Base-by-base conservation (phyloP, 306 rosid genomes). In the Dryas octopetala region DNA sequence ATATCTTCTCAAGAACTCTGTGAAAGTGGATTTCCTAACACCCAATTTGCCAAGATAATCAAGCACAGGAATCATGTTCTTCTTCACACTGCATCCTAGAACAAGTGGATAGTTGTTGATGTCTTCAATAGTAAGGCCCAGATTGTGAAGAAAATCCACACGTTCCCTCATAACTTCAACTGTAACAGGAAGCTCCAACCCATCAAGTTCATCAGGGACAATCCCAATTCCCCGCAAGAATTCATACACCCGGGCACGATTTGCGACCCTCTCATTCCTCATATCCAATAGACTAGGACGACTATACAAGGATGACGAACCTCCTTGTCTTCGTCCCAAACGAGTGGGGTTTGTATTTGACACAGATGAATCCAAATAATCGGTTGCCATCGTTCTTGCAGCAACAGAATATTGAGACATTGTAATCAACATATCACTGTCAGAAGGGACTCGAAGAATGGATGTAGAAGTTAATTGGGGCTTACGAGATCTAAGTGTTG, bases 31-130 rank as follows among this genome's bases (percentile, higher is more conserved):
- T 81, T 90, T 86, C 87, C 99, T 86, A 52, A 96, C 96, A 63
- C 99, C 97, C 80, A 96, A 86, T 78, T 90, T 92, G 48, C 99
- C 99, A 63, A 96, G 99, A 76, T 90, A 92, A 85, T 89, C 98
- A 43, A 96, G 93, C 82, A 96, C 99, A n/a, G 98, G 99, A 76
- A 96, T 80, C 98, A 96, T 92, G 79, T 96, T 96, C 82, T 92
- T 96, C 87, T 96, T 96, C n/a, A 96, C 93, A 23, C 99, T 96
- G 66, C 98, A 96, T 17, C 99, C 99, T 51, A 96, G 91, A 76
- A 96, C 96, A 79, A 96, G 97, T 4, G 97, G 98, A 81, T 96
- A 96, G 77, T 90, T 92, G 78, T 96, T 96, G 40, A 96, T 84
- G 69, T 96, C 98, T 63, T 92, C 92, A 47, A 88, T 66, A 9